Evolutionary conservation across 345 rosid species (phyloP), one percentile per base, ranked within the genome.

Genomic region (Dimocarpus longan): DNA sequence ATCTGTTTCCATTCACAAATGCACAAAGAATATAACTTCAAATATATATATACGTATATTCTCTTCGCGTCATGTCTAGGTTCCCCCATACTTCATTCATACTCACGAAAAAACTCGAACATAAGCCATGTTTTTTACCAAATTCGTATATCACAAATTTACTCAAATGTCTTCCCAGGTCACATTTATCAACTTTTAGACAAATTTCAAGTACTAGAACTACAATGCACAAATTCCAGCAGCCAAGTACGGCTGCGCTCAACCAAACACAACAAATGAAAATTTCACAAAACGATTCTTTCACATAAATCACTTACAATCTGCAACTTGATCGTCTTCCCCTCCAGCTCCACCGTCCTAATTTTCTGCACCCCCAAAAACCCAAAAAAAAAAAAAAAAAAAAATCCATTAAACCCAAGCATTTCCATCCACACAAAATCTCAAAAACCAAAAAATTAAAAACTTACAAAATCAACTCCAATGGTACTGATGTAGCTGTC

Each of bases 401-500:
- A 6, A 16, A 10, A 40, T 63, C 69, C 18, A 46, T 8, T 28
- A 18, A 21, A 75, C 46, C 5, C 37, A 22, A 21, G 72, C 60
- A 68, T 67, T 39, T 71, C 73, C 26, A 42, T 28, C 8, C 48
- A 73, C 77, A 66, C 24, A 80, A 68, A 26, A 76, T 80, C 52
- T n/a, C 60, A 64, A 66, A 37, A 59, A 59, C 16, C 8, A n/a
- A 21, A 54, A 19, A n/a, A 46, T 46, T 22, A 59, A 59, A 70
- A 68, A 75, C 97, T 90, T 71, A 90, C 95, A 79, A 93, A 93
- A 85, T 93, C 97, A 80, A 93, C 97, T 79, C 97, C 97, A 65
- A 91, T 91, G 75, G 95, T 93, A 63, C 97, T 93, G 77, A 91
- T 93, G 85, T 93, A 93, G 79, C 94, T 91, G 80, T 93, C 95